Evolutionary conservation across 495 filamentous ascomycete species (phyloP), one percentile per base, ranked within the genome.

Genomic region (Daldinia decipiens): DNA sequence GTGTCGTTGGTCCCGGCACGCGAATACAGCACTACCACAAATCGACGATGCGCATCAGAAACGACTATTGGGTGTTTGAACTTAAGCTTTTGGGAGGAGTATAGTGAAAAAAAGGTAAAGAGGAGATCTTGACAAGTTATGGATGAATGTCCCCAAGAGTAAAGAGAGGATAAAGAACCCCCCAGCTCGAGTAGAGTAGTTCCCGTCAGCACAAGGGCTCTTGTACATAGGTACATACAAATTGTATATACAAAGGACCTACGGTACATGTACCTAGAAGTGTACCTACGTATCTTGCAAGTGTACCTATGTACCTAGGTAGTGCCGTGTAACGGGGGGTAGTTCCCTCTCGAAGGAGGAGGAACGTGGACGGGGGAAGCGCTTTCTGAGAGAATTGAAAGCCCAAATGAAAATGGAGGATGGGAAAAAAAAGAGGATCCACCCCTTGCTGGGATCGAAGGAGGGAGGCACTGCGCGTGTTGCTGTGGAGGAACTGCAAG

Each of bases 401-500:
- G 50, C 50, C 27, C 24, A 53, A 53, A 53, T 24, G 13, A 40
- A 57, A 56, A 57, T 45, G 59, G 31, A 68, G 65, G 50, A 68
- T 57, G 45, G 47, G 21, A 58, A 52, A 36, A 36, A 61, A 51
- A 53, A 50, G 27, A 51, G 39, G 27, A 32, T 12, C 26, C 54
- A 21, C 53, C 62, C 54, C 64, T 45, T 57, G 55, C 65, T 68
- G 65, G 54, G 57, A 62, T 66, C 60, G 65, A 65, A 73, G 65
- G 70, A 73, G 62, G 70, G 65, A 62, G 62, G 61, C 34, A 57
- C 65, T 72, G 69, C 55, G 53, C 31, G 52, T 36, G 53, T 53
- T 29, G 50, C 15, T 66, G 64, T 65, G 70, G 70, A 72, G 70
- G 70, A 68, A 65, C 70, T 68, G 60, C 64, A 59, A 68, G 50